Evolutionary conservation across 2,329 filamentous ascomycete genomes (phyloP), one percentile per base, ranked within the genome.

Genomic region (Colletotrichum phormii): DNA sequence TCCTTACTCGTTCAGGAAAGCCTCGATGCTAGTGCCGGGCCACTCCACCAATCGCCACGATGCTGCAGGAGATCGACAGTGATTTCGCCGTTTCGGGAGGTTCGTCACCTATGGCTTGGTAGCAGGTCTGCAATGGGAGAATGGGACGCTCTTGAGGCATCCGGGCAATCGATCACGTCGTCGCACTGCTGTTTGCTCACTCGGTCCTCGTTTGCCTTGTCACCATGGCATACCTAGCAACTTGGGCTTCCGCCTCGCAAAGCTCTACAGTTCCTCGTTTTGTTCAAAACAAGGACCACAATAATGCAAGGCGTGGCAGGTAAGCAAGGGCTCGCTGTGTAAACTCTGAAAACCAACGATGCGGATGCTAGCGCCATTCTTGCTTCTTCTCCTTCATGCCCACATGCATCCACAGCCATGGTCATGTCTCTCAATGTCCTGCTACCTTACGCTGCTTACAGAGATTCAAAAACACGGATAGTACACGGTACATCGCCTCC

Each of bases 1-100:
- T 15, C 29, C 29, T 67, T 61, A n/a, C 70, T 51, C 12, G 4
- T 64, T 61, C 5, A 46, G 60, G 70, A 69, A 72, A 64, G 66
- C 65, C 46, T n/a, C 26, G 70, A 70, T 70, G 66, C 70, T 72
- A 72, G 70, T 57, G 70, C 35, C 53, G 59, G 31, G 15, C 46
- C 22, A 59, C 18, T 29, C 33, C 15, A 24, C 59, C 65, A 70
- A 69, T 69, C 54, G 59, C 59, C 60, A 64, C 22, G 29, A 59
- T 55, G 26, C 49, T 37, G 68, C 35, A 57, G 29, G 58, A 62
- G 68, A 71, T 71, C 64, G 37, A 29, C 68, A 55, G 57, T n/a
- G n/a, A 57, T 62, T 54, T 29, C 64, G 59, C 65, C 54, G 65
- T 22, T 35, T 64, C 29, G 12, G 54, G 69, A 6, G 5, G 18